A percentile compares a stretch with the other conserved stretches of the same genome.
These are phyloP conservation scores for Aspergillus sp. DNA, from an alignment of 2,329 filamentous ascomycete genomes.

Conservation along the genomic window DNA sequence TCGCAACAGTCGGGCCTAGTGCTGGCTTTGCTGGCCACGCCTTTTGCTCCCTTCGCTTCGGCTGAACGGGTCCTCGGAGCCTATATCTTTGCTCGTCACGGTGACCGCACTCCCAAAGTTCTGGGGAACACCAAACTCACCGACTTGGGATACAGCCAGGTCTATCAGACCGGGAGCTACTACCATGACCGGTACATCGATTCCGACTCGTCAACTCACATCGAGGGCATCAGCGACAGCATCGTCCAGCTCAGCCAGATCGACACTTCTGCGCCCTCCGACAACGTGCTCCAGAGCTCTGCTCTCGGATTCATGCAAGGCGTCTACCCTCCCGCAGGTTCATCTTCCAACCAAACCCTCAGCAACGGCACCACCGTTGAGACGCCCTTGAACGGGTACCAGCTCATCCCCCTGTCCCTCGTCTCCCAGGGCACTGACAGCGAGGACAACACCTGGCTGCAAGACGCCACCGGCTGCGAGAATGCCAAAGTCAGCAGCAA, in stretches of 20 bases:
- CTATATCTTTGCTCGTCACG: slow-evolving; percentile 87
- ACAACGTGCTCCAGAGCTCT: slow-evolving; percentile 77
- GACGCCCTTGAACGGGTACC: slow-evolving; percentile 74
- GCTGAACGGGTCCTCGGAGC: slow-evolving; percentile 74
- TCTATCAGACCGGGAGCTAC: slow-evolving; percentile 70
- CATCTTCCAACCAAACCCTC: slow-evolving; percentile 59
- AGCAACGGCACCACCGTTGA: slow-evolving; percentile 68
- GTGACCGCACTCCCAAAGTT: slow-evolving; percentile 79
- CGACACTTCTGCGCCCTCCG: slow-evolving; percentile 67
- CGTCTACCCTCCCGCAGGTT: slow-evolving; percentile 75
- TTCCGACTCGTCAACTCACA: slow-evolving; percentile 57
- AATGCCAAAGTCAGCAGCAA: slow-evolving; percentile 59
- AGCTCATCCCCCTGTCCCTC: slow-evolving; percentile 73
- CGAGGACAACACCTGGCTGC: slow-evolving; percentile 59
- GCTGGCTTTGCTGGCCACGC: slow-evolving; percentile 26
- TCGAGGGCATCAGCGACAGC: slow-evolving; percentile 66
- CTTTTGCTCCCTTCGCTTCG: slow-evolving; percentile 25
- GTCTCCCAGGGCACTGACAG: slow-evolving; percentile 60
- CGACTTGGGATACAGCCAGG: slow-evolving; percentile 73
- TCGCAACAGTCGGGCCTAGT: slow-evolving; percentile 23
- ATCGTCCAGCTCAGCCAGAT: slow-evolving; percentile 70
- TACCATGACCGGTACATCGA: slow-evolving; percentile 76
- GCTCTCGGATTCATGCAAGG: slow-evolving; percentile 80
- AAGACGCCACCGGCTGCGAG: slow-evolving; percentile 56
- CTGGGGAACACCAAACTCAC: slow-evolving; percentile 72